These are phyloP conservation scores for Neurospora sp. DNA, from an alignment of 495 filamentous ascomycete species.

Conservation along the genomic window DNA sequence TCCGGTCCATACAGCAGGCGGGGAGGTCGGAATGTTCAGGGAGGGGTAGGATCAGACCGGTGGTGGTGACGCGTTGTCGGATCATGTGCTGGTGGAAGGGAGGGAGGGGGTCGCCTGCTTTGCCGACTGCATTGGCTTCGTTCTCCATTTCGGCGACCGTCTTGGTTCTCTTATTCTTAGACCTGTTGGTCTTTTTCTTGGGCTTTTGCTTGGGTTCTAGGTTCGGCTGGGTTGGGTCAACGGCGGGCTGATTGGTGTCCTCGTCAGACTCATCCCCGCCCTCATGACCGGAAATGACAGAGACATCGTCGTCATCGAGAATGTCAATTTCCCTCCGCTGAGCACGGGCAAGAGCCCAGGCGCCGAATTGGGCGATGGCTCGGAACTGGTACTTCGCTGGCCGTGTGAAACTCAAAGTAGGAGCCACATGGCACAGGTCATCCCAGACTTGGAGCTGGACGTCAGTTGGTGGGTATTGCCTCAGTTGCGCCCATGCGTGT, in stretches of 20 bases:
- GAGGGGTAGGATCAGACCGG: slow-evolving; percentile 61
- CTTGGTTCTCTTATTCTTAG: neutral
- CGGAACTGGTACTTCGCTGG: slow-evolving; percentile 90
- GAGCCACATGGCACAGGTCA: slow-evolving; percentile 82
- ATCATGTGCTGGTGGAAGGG: slow-evolving; percentile 79
- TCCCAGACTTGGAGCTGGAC: slow-evolving; percentile 98
- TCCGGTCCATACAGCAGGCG: slow-evolving; percentile 49
- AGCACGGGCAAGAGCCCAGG: slow-evolving; percentile 77
- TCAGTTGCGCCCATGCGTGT: slow-evolving; percentile 46
- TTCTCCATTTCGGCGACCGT: slow-evolving; percentile 4
- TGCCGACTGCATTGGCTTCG: slow-evolving; percentile 44
- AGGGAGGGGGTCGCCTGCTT: slow-evolving; percentile 72
- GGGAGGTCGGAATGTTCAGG: slow-evolving; percentile 49
- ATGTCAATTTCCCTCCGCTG: slow-evolving; percentile 73
- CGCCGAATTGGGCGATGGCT: slow-evolving; percentile 80
- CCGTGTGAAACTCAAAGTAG: slow-evolving; percentile 82
- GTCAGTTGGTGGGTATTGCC: slow-evolving; percentile 67
- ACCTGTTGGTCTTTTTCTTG: neutral
- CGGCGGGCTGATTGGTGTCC: slow-evolving; percentile 10
- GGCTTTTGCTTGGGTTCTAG: neutral
- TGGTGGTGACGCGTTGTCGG: slow-evolving; percentile 69
- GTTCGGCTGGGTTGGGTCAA: neutral
- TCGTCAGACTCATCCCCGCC: slow-evolving; percentile 24
- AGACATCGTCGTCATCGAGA: slow-evolving; percentile 64
- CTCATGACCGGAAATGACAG: slow-evolving; percentile 54